Evolutionary conservation across 208 protist genomes (phyloP), one percentile per base, ranked within the genome.

Genomic region (Leishmania lainsoni): DNA sequence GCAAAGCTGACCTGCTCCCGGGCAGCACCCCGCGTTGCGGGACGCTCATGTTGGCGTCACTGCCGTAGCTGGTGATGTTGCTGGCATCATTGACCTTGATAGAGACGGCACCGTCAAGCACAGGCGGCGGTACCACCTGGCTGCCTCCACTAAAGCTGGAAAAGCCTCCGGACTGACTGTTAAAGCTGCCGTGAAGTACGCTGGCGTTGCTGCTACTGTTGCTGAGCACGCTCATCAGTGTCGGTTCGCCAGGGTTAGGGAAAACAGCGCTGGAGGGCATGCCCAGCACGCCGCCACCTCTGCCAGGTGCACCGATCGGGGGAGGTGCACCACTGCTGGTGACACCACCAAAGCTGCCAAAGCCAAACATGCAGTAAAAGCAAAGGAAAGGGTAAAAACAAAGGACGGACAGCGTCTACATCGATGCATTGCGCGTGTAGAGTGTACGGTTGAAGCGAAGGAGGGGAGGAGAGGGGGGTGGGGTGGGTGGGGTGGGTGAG

Each of bases 251-350:
- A 61, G 51, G 29, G 17, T 49, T 4, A 29, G 16, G 17, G 72
- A 54, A 73, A 8, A 10, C 39, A 20, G 72, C 17, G 72, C 45
- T 76, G 12, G 65, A 70, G 20, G 80, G 29, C 16, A 29, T 32
- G 66, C 66, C 74, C 39, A 79, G 80, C 12, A 78, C 74, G 14
- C 80, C 80, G 35, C 66, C 78, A 39, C 71, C 48, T 75, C 71
- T 32, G 29, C 48, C 71, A 20, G 26, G 42, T 32, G 48, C 26
- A 26, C n/a, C 48, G 56, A 32, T 58, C 26, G 32, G 35, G 6
- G 66, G 68, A 26, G 65, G 65, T 42, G 68, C 78, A 49, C 52
- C 54, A 56, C 45, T 35, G 70, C 70, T 16, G 48, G n/a, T n/a
- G 70, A n/a, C 26, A n/a, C 71, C 49, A 59, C 71, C 39, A 20